Percentiles rank a stretch among this genome's conserved stretches.
These are phyloP conservation scores for Piper betle DNA, from an alignment of 164 flowering plant species.

Conservation along the genomic window DNA sequence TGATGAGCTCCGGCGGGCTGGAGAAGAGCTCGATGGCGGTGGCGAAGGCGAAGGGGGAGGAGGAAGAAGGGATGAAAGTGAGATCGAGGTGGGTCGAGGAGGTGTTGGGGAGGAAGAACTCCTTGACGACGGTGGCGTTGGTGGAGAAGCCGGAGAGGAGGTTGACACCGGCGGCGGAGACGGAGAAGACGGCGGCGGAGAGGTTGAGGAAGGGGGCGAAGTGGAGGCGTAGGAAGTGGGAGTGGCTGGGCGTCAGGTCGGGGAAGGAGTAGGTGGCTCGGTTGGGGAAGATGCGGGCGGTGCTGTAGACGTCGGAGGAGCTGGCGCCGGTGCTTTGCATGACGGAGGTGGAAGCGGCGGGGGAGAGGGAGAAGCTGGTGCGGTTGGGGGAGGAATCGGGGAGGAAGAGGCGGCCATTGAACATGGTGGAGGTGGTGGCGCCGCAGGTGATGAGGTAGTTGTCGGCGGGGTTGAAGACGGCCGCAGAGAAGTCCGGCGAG, in stretches of 20 bases:
- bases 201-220: slow-evolving; percentile 10
- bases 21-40: slow-evolving; percentile 76
- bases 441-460: slow-evolving; percentile 60
- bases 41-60: slow-evolving; percentile 48
- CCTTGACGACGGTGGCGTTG: slow-evolving; percentile 2
- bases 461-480: slow-evolving; percentile 5
- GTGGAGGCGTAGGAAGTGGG: slow-evolving; percentile 8
- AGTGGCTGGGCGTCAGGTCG: slow-evolving; percentile 1
- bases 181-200: slow-evolving; percentile 5
- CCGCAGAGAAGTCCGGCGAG: too few species aligned
- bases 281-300: slow-evolving; percentile 5
- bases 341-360: neutral
- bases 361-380: neutral
- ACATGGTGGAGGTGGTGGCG: slow-evolving; percentile 27
- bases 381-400: slow-evolving; percentile 1
- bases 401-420: slow-evolving; percentile 12
- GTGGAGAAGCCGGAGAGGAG: slow-evolving; percentile 1
- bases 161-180: slow-evolving; percentile 4
- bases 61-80: slow-evolving; percentile 40
- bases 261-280: slow-evolving; percentile 6
- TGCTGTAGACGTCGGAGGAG: slow-evolving; percentile 4
- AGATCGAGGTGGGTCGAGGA: slow-evolving; percentile 24
- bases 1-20: slow-evolving; percentile 44
- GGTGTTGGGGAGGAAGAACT: slow-evolving; percentile 1
- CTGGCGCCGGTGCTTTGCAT: neutral